Conservation (phyloP, 2,329 filamentous ascomycete species). For the Neodidymelliopsis sp. region DNA sequence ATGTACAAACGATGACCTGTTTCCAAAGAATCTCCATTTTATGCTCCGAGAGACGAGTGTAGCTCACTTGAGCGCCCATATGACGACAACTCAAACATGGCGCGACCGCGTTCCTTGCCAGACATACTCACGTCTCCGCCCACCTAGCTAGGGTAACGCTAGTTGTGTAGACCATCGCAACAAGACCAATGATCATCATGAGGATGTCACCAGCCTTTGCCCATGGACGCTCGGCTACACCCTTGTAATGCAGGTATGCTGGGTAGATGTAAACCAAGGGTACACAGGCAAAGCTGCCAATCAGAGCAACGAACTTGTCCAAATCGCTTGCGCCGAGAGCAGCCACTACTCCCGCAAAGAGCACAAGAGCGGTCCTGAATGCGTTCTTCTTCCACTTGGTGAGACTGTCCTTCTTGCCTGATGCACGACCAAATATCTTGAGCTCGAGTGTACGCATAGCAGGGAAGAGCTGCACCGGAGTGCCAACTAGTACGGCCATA, state of each 20-base stretch:
- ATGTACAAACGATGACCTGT: too few species aligned
- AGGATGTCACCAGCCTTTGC: slow-evolving; percentile 67
- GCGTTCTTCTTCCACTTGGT: slow-evolving; percentile 82
- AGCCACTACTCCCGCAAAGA: slow-evolving; percentile 67
- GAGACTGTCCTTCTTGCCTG: slow-evolving; percentile 68
- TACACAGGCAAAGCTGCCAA: slow-evolving; percentile 76
- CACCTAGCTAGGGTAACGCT: slow-evolving; percentile 62
- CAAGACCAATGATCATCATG: slow-evolving; percentile 71
- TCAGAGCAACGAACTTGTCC: slow-evolving; percentile 77
- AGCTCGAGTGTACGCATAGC: slow-evolving; percentile 75
- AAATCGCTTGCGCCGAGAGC: slow-evolving; percentile 72
- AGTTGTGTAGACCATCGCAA: slow-evolving; percentile 77
- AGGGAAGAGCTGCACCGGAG: slow-evolving; percentile 78
- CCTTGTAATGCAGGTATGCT: slow-evolving; percentile 73
- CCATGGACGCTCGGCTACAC: slow-evolving; percentile 64
- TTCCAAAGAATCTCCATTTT: too few species aligned
- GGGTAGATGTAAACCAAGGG: slow-evolving; percentile 81
- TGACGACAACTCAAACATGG: too few species aligned
- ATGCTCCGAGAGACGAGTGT: too few species aligned
- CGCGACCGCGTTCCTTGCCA: too few species aligned
- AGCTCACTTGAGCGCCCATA: too few species aligned
- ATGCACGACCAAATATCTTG: slow-evolving; percentile 69
- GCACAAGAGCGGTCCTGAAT: slow-evolving; percentile 65
- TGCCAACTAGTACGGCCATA: slow-evolving; percentile 74
- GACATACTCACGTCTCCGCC: slow-evolving; percentile 41